Conservation (phyloP, 2,329 filamentous ascomycete genomes). For the Neonectria magnoliae region DNA sequence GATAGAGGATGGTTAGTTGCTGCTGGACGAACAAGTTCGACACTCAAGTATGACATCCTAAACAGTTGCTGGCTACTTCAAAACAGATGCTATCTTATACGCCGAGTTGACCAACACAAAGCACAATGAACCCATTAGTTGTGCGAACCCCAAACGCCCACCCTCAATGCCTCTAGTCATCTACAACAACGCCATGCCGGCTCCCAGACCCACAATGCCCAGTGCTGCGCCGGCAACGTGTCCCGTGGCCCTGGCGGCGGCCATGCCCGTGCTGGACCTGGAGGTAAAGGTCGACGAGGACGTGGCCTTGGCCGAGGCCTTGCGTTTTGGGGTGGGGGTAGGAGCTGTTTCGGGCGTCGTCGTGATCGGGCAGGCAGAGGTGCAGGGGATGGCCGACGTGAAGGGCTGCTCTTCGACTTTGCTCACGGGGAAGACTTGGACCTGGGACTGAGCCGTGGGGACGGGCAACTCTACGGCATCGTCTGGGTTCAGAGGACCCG, state of each 20-base stretch:
- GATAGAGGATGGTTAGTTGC: background rate
- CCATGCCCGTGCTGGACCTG: constrained; percentile 37
- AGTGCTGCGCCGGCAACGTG: constrained; percentile 43
- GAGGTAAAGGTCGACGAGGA: constrained; percentile 17
- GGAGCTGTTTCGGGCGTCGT: constrained; percentile 33
- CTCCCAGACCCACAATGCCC: constrained; percentile 44
- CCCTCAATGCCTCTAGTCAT: background rate
- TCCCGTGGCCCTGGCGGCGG: constrained; percentile 39
- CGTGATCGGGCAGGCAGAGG: constrained; percentile 50
- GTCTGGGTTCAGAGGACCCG: constrained; percentile 61
- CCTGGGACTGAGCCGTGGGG: constrained; percentile 52
- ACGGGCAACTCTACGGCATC: constrained; percentile 49
- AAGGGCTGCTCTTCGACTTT: constrained; percentile 53
- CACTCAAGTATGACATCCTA: background rate
- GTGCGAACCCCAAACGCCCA: background rate
- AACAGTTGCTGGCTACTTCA: background rate
- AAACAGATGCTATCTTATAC: background rate
- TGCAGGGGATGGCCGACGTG: constrained; percentile 56
- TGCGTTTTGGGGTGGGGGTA: constrained; percentile 26
- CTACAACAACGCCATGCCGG: constrained; percentile 42
- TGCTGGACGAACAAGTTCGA: background rate
- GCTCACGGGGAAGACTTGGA: constrained; percentile 64
- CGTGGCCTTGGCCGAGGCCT: background rate
- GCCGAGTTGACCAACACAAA: background rate
- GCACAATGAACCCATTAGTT: background rate